A percentile compares a stretch with the other conserved stretches of the same genome.
These are phyloP conservation scores for Verticillium dahliae DNA, from an alignment of 2,329 filamentous ascomycete genomes.

Conservation along the genomic window DNA sequence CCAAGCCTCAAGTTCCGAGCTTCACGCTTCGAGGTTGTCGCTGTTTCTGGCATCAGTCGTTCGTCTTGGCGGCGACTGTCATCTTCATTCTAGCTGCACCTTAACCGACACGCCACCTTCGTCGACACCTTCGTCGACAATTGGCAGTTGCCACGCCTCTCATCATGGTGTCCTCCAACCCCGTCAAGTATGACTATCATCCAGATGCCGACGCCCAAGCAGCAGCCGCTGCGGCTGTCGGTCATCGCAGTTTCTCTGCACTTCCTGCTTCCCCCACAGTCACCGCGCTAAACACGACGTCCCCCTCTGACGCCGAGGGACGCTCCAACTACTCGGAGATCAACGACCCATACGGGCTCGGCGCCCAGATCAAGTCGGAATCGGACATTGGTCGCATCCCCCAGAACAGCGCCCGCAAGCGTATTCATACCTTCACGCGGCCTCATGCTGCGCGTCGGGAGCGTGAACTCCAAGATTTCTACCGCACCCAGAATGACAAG, in stretches of 20 bases:
- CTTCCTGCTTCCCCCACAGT: background rate
- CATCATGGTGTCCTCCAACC: constrained; percentile 2
- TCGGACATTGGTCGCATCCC: constrained; percentile 71
- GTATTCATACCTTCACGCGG: constrained; percentile 24
- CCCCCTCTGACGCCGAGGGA: constrained; percentile 5
- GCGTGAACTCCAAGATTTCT: constrained; percentile 69
- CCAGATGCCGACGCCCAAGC: background rate
- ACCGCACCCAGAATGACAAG: constrained; percentile 85
- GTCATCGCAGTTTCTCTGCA: background rate
- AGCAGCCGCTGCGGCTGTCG: background rate
- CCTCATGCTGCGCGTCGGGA: constrained; percentile 25
- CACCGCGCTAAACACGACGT: background rate
- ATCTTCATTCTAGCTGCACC: too few species aligned
- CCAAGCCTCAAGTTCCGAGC: too few species aligned
- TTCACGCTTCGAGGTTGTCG: too few species aligned
- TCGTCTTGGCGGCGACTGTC: background rate
- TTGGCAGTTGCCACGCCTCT: background rate
- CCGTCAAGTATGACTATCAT: constrained; percentile 1
- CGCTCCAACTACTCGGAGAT: constrained; percentile 8
- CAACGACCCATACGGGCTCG: constrained; percentile 76
- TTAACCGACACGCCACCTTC: background rate
- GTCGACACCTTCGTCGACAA: too few species aligned
- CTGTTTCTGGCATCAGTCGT: background rate
- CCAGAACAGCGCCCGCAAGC: constrained; percentile 75
- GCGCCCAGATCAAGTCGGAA: constrained; percentile 68